These are phyloP conservation scores for Hygrophorus russula DNA, from an alignment of 768 basidiomycete species.

Conservation along the genomic window DNA sequence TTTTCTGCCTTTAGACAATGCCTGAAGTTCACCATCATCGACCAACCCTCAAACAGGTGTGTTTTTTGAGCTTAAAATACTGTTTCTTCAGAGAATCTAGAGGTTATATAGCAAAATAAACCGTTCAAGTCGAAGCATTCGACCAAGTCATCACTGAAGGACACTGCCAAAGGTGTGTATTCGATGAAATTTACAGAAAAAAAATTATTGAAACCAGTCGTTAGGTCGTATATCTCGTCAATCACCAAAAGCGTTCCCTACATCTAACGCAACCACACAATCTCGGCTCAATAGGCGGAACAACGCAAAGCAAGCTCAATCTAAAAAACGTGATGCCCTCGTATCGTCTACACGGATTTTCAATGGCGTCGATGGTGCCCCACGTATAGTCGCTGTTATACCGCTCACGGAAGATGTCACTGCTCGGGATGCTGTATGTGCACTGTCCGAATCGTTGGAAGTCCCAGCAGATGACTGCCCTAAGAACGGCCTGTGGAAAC, in stretches of 20 bases:
- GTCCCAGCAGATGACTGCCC: constrained; percentile 40
- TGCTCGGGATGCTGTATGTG: constrained; percentile 35
- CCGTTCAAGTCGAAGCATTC: constrained; percentile 87
- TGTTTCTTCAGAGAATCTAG: constrained; percentile 2
- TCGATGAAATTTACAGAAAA: background rate
- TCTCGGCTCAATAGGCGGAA: constrained; percentile 71
- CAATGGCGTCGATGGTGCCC: constrained; percentile 64
- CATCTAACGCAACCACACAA: constrained; percentile 48
- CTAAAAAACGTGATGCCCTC: constrained; percentile 56
- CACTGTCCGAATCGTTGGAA: constrained; percentile 52
- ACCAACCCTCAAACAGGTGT: constrained; percentile 77
- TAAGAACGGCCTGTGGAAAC: constrained; percentile 47
- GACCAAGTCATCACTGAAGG: constrained; percentile 75
- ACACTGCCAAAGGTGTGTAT: constrained; percentile 68
- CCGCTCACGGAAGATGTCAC: constrained; percentile 66
- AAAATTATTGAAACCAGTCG: background rate
- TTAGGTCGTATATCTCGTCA: constrained; percentile 48
- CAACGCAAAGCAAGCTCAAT: constrained; percentile 74
- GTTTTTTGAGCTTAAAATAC: constrained; percentile 9
- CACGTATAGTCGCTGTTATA: constrained; percentile 80
- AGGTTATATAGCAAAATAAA: constrained; percentile 64
- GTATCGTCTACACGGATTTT: constrained; percentile 70
- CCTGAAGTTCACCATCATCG: constrained; percentile 55
- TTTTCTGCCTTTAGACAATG: constrained; percentile 15
- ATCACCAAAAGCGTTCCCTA: constrained; percentile 39